phyloP scores from a whole-genome alignment of 2,329 filamentous ascomycete species.

The Fonsecaea multimorphosa region DNA sequence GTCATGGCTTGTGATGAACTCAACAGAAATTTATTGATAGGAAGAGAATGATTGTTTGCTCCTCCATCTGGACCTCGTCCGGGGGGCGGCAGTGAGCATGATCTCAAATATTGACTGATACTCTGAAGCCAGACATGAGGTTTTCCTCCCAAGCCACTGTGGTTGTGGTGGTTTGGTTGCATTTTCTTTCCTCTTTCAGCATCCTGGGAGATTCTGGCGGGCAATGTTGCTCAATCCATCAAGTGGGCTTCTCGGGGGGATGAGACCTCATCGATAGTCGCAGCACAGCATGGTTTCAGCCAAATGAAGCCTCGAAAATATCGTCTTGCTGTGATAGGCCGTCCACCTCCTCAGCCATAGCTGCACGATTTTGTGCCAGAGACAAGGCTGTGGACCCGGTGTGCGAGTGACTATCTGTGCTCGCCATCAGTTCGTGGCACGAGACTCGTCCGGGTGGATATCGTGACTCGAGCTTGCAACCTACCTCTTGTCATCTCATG shows the following conservation, averaged over 20 bases:
- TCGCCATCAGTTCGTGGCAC: not conserved
- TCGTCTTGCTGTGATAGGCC: not conserved
- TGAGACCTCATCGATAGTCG: not conserved
- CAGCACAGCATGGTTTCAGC: not conserved
- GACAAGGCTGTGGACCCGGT: not conserved
- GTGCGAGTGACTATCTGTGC: not conserved
- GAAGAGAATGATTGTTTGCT: constrained; percentile 54
- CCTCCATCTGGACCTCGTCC: constrained; percentile 2
- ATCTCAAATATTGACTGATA: constrained; percentile 43
- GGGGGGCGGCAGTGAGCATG: constrained; percentile 21
- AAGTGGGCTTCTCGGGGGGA: not conserved
- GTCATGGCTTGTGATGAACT: constrained; percentile 51
- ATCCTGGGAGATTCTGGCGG: not conserved
- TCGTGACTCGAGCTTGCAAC: not conserved
- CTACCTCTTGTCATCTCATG: not conserved
- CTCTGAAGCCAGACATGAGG: constrained; percentile 31
- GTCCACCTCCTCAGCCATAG: not conserved
- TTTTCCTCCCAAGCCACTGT: not conserved
- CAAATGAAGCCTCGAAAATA: not conserved
- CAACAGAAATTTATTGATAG: constrained; percentile 51
- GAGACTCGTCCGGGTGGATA: not conserved
- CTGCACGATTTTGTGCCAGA: not conserved
- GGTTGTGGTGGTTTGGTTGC: not conserved
- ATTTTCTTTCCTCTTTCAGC: not conserved
- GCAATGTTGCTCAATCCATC: not conserved